Evolutionary conservation across 805 yeast species (phyloP).

Genomic region (Limtongozyma cylindracea): DNA sequence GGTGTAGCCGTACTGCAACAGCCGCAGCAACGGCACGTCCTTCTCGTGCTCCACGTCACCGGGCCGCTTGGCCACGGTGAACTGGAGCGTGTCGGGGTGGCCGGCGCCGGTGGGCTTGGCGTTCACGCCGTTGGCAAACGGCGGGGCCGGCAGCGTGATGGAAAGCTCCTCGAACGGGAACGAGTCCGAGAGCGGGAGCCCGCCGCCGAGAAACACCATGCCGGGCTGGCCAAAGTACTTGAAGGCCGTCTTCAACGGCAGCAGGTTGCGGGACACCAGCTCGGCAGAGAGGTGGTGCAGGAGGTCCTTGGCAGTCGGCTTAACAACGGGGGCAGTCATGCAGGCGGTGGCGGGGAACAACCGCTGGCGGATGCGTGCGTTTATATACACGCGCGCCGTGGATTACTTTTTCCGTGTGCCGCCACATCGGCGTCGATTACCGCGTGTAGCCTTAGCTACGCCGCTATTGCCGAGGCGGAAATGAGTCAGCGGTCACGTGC

Average conservation of each 20-base stretch:
- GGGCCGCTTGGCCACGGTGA: no score
- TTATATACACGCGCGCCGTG: no score
- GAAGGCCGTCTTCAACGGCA: conserved; percentile 70
- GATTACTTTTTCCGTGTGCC: no score
- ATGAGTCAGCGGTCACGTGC: no score
- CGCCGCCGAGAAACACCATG: conserved; percentile 83
- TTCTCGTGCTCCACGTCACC: conserved; percentile 14
- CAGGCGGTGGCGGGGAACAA: no score
- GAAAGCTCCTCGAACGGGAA: conserved; percentile 73
- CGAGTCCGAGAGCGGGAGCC: conserved; percentile 73
- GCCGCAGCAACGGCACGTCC: conserved; percentile 53
- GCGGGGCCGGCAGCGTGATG: conserved; percentile 54
- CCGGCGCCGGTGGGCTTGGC: conserved; percentile 21
- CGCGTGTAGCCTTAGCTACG: no score
- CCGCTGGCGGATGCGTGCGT: no score
- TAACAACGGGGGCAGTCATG: no score
- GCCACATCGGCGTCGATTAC: no score
- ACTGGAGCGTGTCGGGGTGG: conserved; percentile 4
- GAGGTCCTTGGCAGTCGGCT: conserved; percentile 35
- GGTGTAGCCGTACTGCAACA: conserved; percentile 84
- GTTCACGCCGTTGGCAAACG: conserved; percentile 58
- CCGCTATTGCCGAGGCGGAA: no score
- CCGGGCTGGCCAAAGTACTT: conserved; percentile 50
- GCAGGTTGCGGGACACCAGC: conserved; percentile 48
- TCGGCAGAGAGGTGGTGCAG: conserved; percentile 55